Base-by-base conservation (phyloP, 257 asterid species). In the Lantana camara region DNA sequence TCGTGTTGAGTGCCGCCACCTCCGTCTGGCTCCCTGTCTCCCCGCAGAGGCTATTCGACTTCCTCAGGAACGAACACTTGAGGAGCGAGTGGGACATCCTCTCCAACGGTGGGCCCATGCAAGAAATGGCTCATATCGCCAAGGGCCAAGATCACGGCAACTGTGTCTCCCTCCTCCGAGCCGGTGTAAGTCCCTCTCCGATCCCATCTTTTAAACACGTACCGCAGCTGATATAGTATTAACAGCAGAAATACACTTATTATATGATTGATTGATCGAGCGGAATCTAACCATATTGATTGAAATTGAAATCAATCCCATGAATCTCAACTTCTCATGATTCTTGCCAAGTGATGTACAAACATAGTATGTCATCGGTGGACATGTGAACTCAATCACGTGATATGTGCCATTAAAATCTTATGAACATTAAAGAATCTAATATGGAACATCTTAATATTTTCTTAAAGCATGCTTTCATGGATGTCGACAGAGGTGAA, bases 51-150 rank as follows among this genome's bases (percentile, higher is more conserved):
- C 85, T 93, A 0, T 93, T 90, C 9, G 85, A 90, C 69, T 93
- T 93, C 70, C 95, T 93, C 30, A 81, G 97, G 3, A 85, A 93
- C 34, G 97, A 87, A 49, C 88, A 81, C 2, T 67, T 85, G 61
- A 76, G 99, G 61, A 87, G 96, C 55, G 91, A 85, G 75, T 93
- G 99, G 99, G 99, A 93, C 64, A 87, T 93, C 38, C 74, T 90
- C 50, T 90, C 99, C 67, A 85, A 90, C 24, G 95, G 96, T 7
- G 99, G 95, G 0, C 99, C 97, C 13, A 90, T 93, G 97, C 97
- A 90, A 63, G 97, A 93, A 48, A 85, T 93, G 94, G 90, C 94
- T 19, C 96, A 82, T 50, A 85, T 93, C 21, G 95, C 97, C 59
- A 93, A 93, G 73, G 96, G 96, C 37, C 95, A 81, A 69, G 94